Conservation (phyloP, 2,329 filamentous ascomycete genomes). For the Aspergillus melleus region DNA sequence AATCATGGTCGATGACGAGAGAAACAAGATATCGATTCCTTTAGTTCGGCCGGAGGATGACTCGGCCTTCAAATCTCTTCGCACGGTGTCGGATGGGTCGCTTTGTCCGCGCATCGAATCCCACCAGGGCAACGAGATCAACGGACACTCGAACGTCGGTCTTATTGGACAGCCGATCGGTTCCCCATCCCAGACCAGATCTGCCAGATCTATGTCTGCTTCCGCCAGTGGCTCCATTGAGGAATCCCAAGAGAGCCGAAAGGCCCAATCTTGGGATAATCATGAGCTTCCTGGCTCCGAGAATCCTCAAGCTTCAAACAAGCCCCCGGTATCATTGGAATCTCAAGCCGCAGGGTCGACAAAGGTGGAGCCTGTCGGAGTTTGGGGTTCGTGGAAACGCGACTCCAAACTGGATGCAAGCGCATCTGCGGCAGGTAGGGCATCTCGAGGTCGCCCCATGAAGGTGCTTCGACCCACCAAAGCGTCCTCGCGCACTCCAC, state of each 20-base stretch:
- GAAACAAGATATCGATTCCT: slow-evolving; percentile 83
- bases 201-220: slow-evolving; percentile 24
- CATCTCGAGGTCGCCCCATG: slow-evolving; percentile 68
- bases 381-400: slow-evolving; percentile 71
- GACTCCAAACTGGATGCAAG: slow-evolving; percentile 33
- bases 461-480: slow-evolving; percentile 85
- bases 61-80: slow-evolving; percentile 72
- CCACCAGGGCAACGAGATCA: slow-evolving; percentile 12
- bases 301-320: slow-evolving; percentile 16
- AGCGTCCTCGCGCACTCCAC: slow-evolving; percentile 45
- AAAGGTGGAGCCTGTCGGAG: slow-evolving; percentile 50
- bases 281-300: slow-evolving; percentile 15
- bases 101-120: slow-evolving; percentile 9
- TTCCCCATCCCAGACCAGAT: slow-evolving; percentile 18
- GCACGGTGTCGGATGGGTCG: slow-evolving; percentile 50
- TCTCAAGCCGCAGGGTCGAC: slow-evolving; percentile 26
- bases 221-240: slow-evolving; percentile 24
- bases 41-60: slow-evolving; percentile 92
- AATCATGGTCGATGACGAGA: slow-evolving; percentile 81
- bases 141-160: slow-evolving; percentile 28
- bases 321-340: slow-evolving; percentile 30
- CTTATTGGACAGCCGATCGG: slow-evolving; percentile 34
- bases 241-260: slow-evolving; percentile 25
- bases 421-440: slow-evolving; percentile 59
- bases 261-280: slow-evolving; percentile 13